These are phyloP conservation scores for Rubia peregrina DNA, from an alignment of 305 asterid species.

Conservation along the genomic window DNA sequence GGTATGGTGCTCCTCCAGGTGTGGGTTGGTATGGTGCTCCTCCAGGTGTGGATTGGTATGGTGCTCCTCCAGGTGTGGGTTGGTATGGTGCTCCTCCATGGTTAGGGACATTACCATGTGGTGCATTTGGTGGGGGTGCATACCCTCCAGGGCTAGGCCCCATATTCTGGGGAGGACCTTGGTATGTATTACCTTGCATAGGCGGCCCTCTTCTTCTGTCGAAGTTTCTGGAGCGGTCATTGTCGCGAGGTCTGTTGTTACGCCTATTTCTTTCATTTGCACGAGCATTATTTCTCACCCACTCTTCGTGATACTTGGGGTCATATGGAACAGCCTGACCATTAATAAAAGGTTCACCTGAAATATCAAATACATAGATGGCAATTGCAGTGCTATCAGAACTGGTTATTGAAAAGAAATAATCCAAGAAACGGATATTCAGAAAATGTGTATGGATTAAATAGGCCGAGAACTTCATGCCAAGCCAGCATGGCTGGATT, in stretches of 20 bases:
- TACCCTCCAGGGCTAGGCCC: conserved; percentile 4
- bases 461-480: not conserved
- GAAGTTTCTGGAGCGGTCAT: conserved; percentile 69
- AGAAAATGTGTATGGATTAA: not conserved
- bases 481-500: not conserved
- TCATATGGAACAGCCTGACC: conserved; percentile 97
- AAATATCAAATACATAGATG: conserved; percentile 10
- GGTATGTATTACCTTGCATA: conserved; percentile 8
- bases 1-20: conserved; percentile 1
- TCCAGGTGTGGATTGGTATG: not conserved
- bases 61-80: conserved; percentile 7
- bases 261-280: conserved; percentile 90
- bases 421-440: not conserved
- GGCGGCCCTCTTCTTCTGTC: conserved; percentile 48
- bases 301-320: conserved; percentile 89
- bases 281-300: conserved; percentile 92
- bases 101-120: not conserved
- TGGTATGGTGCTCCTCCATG: not conserved
- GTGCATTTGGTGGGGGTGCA: conserved; percentile 12
- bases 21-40: not conserved
- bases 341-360: conserved; percentile 92
- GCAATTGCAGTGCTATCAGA: not conserved
- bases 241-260: conserved; percentile 84
- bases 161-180: conserved; percentile 18
- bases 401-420: not conserved